Evolutionary conservation across 208 protist genomes (phyloP), one percentile per base, ranked within the genome.

Genomic region (Leishmania guyanensis): DNA sequence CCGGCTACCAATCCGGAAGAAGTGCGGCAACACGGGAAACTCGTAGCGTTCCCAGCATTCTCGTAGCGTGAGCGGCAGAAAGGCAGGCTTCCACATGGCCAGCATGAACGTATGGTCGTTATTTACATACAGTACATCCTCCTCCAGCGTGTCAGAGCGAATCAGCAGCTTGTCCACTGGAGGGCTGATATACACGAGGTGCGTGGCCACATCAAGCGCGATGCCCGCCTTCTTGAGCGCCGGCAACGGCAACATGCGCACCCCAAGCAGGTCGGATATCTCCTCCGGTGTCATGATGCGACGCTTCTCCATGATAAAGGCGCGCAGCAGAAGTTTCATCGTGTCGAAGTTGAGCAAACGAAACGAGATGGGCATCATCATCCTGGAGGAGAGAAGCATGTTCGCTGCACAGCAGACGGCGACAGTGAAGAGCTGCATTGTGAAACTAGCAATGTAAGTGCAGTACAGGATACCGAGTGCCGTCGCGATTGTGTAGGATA

Each of bases 381-480:
- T 89, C 85, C 85, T 80, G 53, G 90, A 87, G 39, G 91, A 90
- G 9, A 95, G 75, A 43, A 91, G 62, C 80, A 92, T 86, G 81
- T 97, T 97, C 16, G 80, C 48, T 12, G 83, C 84, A 60, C 91
- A 94, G 82, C 91, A 97, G 43, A 90, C 82, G 43, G 92, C 74
- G 26, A 93, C 93, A 5, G 91, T 94, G 46, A 85, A 56, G 29
- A 97, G 84, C 80, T 97, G 93, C 50, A 91, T 86, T n/a, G 62
- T 86, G 56, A 97, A 92, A 69, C 84, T 94, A 10, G 93, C 80
- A 26, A 95, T 86, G 71, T 89, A 84, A 50, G 82, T 90, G 62
- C 90, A 93, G 85, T 90, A 97, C 43, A 86, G 88, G 71, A 97
- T 97, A 53, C 93, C 93, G 6, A 93, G 75, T 8, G 93, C 91